Evolutionary conservation across 345 rosid genomes (phyloP).

Genomic region (Diplotaxis tenuifolia): DNA sequence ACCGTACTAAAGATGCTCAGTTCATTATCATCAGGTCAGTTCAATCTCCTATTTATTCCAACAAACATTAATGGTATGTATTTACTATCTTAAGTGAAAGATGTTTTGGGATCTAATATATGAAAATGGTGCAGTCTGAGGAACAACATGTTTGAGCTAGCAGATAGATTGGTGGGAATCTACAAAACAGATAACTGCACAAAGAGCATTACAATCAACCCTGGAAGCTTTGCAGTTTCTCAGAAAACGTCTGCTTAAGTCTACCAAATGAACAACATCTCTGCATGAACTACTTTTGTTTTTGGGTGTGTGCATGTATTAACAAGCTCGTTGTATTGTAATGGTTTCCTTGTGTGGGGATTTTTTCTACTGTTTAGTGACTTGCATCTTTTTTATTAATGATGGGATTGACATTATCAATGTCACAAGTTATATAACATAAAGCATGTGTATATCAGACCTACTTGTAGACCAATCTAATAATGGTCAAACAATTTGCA

Average conservation of each 20-base stretch:
- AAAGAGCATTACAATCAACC: conserved; percentile 91
- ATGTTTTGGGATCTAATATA: background rate
- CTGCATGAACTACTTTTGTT: background rate
- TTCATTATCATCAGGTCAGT: conserved; percentile 88
- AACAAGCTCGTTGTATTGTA: background rate
- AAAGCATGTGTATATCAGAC: no score
- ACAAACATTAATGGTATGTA: background rate
- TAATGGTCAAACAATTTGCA: background rate
- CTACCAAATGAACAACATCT: background rate
- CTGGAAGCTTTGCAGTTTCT: conserved; percentile 74
- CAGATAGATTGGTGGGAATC: conserved; percentile 90
- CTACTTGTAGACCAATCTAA: no score
- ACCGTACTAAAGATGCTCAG: conserved; percentile 92
- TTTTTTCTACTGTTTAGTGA: conserved; percentile 3
- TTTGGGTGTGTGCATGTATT: conserved; percentile 3
- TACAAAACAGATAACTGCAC: conserved; percentile 98
- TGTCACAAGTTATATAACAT: no score
- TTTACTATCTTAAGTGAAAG: background rate
- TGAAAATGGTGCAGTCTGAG: conserved; percentile 65
- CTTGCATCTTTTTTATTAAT: no score
- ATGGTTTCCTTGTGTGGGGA: background rate
- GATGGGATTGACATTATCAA: no score
- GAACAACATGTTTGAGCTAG: conserved; percentile 98
- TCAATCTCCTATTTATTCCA: background rate
- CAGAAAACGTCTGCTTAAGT: conserved; percentile 45